Evolutionary conservation across 1,139 yeast genomes (phyloP).

Genomic region (Nakaseomyces sp.): DNA sequence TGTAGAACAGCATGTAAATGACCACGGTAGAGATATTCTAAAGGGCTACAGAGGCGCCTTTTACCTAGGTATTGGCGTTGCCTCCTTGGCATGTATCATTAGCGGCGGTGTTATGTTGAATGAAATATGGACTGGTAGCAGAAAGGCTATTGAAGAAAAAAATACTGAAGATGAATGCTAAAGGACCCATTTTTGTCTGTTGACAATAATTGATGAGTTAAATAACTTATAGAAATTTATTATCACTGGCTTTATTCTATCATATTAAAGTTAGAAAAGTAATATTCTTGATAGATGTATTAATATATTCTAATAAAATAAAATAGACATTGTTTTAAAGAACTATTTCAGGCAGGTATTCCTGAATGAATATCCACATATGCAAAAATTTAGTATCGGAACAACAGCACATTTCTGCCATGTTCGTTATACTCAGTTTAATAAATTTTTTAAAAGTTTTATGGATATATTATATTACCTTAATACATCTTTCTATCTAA

Average conservation of each 20-base stretch:
- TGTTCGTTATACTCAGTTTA: too few relatives aligned
- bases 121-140: background rate
- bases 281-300: background rate
- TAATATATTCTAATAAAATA: background rate
- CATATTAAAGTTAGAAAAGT: background rate
- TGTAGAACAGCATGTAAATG: slow-evolving; percentile 37
- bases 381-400: too few relatives aligned
- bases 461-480: background rate
- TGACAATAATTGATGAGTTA: too few relatives aligned
- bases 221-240: background rate
- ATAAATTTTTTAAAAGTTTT: too few relatives aligned
- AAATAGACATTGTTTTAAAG: too few relatives aligned
- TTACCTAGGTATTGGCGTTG: slow-evolving; percentile 32
- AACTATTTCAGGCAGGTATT: too few relatives aligned
- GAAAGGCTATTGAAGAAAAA: background rate
- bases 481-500: slow-evolving; percentile 4
- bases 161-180: background rate
- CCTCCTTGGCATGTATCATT: slow-evolving; percentile 14
- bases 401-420: too few relatives aligned
- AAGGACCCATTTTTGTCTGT: too few relatives aligned
- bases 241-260: background rate
- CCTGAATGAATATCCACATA: too few relatives aligned
- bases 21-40: slow-evolving; percentile 25
- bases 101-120: slow-evolving; percentile 10
- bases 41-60: slow-evolving; percentile 39